phyloP scores from a whole-genome alignment of 1,284 basidiomycete genomes.

The Leccinum subfulvum region DNA sequence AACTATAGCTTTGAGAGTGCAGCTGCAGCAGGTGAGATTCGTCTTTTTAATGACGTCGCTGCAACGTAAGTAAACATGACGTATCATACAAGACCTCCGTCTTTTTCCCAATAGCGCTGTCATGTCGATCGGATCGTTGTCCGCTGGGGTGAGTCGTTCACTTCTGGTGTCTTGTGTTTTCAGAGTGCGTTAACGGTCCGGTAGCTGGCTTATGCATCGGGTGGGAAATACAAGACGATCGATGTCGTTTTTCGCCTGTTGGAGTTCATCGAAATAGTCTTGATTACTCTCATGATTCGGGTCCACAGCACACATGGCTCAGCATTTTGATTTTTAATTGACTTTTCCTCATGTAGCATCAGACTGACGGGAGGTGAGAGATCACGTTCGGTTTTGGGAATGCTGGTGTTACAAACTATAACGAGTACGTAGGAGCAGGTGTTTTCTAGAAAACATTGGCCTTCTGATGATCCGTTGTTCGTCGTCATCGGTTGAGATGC shows the following conservation, averaged over 20 bases:
- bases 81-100: constrained; percentile 57
- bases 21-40: constrained; percentile 51
- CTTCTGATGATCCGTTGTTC: neutral
- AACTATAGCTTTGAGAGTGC: constrained; percentile 71
- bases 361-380: constrained; percentile 36
- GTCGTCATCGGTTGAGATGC: constrained; percentile 57
- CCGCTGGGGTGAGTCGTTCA: constrained; percentile 62
- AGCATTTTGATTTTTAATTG: constrained; percentile 56
- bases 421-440: constrained; percentile 51
- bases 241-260: constrained; percentile 69
- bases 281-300: constrained; percentile 62
- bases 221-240: constrained; percentile 76
- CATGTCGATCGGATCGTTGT: constrained; percentile 73
- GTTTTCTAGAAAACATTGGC: neutral
- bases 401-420: constrained; percentile 76
- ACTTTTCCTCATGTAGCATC: neutral
- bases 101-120: constrained; percentile 75
- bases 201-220: constrained; percentile 68
- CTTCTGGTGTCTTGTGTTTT: neutral
- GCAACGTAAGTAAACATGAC: constrained; percentile 1
- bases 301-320: constrained; percentile 65
- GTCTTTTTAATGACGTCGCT: constrained; percentile 2
- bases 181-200: constrained; percentile 2
- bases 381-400: constrained; percentile 70
- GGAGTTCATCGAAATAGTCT: constrained; percentile 62